Evolutionary conservation across 352 stramenopile genomes (phyloP).

Genomic region (Phytopythium ostracodes): DNA sequence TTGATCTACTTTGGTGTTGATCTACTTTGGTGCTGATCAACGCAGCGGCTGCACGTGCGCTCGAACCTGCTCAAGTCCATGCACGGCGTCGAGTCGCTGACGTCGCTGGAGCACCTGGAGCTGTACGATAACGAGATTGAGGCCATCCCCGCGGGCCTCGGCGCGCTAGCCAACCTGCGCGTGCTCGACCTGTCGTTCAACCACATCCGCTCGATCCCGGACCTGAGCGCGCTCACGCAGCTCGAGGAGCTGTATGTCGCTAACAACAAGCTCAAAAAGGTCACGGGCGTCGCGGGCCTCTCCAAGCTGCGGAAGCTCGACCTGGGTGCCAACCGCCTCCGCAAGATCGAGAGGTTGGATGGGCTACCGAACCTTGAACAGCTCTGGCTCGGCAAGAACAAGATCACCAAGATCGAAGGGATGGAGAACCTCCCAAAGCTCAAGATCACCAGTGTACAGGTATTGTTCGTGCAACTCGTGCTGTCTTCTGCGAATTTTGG

Average conservation of each 20-base stretch:
- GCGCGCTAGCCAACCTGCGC: constrained; percentile 57
- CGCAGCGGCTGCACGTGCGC: constrained; percentile 59
- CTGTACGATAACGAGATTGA: constrained; percentile 98
- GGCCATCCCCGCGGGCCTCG: constrained; percentile 61
- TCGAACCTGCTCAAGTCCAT: constrained; percentile 84
- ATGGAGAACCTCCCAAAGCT: constrained; percentile 89
- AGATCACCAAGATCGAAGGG: constrained; percentile 92
- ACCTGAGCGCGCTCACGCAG: constrained; percentile 71
- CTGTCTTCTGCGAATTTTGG: constrained; percentile 1
- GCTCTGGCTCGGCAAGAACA: constrained; percentile 98
- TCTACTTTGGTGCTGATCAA: neutral
- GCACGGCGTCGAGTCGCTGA: constrained; percentile 53
- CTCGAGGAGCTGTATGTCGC: constrained; percentile 93
- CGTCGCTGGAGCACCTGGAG: constrained; percentile 90
- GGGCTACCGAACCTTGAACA: constrained; percentile 90
- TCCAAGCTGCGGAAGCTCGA: constrained; percentile 92
- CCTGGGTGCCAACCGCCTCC: constrained; percentile 95
- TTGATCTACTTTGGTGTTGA: neutral
- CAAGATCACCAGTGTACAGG: constrained; percentile 76
- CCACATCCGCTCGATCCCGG: constrained; percentile 90
- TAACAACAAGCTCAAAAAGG: constrained; percentile 98
- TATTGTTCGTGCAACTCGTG: constrained; percentile 9
- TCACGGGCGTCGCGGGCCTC: constrained; percentile 88
- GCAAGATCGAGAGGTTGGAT: constrained; percentile 91
- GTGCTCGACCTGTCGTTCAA: constrained; percentile 97